Conservation (phyloP, 2,329 filamentous ascomycete species). For the Purpureocillium takamizusanense region DNA sequence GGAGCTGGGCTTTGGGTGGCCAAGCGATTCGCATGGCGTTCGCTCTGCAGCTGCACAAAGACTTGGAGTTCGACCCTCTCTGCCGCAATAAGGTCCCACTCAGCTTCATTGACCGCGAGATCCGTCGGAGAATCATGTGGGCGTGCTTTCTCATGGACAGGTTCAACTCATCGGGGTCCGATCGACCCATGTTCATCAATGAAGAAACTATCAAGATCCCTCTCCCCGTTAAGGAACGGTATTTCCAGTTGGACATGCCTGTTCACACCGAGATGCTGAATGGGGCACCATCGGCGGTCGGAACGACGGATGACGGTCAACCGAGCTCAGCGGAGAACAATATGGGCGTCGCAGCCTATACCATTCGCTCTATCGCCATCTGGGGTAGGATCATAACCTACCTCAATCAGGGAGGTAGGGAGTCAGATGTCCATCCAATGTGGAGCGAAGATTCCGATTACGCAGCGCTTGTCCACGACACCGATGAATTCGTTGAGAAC, state of each 20-base stretch:
- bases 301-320: slow-evolving; percentile 54
- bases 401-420: slow-evolving; percentile 80
- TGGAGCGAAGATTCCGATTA: slow-evolving; percentile 80
- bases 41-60: slow-evolving; percentile 85
- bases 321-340: slow-evolving; percentile 63
- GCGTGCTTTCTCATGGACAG: slow-evolving; percentile 95
- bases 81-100: slow-evolving; percentile 56
- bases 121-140: slow-evolving; percentile 93
- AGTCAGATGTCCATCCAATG: slow-evolving; percentile 65
- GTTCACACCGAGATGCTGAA: slow-evolving; percentile 77
- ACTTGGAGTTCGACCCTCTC: slow-evolving; percentile 73
- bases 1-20: slow-evolving; percentile 92
- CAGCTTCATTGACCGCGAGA: slow-evolving; percentile 89
- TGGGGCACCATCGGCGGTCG: slow-evolving; percentile 57
- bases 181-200: slow-evolving; percentile 82
- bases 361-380: slow-evolving; percentile 73
- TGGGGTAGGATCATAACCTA: slow-evolving; percentile 90
- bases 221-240: slow-evolving; percentile 80
- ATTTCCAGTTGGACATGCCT: slow-evolving; percentile 85
- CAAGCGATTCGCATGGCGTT: slow-evolving; percentile 97
- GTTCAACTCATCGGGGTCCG: slow-evolving; percentile 92
- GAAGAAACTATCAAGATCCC: slow-evolving; percentile 86
- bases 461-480: slow-evolving; percentile 57
- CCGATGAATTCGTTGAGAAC: slow-evolving; percentile 58
- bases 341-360: slow-evolving; percentile 90